Evolutionary conservation across 208 protist species (phyloP).

Genomic region (Leishmania guyanensis): DNA sequence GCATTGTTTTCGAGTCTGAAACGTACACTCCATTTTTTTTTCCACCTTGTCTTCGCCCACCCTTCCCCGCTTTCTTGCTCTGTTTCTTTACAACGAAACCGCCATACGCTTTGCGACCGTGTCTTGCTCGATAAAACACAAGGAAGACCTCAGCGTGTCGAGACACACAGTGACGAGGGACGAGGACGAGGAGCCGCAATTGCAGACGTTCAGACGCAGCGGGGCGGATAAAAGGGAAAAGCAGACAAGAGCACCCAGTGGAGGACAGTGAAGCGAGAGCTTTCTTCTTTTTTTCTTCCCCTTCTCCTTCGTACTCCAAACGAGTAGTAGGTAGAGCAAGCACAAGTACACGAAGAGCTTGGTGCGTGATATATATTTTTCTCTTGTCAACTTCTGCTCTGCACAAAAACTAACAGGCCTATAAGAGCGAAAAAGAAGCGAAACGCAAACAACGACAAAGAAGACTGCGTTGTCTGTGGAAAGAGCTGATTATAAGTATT

Average conservation of each 20-base stretch:
- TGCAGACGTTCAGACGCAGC: neutral
- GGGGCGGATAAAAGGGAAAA: neutral
- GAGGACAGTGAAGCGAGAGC: neutral
- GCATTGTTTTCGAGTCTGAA: neutral
- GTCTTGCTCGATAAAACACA: neutral
- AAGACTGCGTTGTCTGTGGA: neutral
- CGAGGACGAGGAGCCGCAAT: neutral
- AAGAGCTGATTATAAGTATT: neutral
- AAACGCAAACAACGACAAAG: neutral
- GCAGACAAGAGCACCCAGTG: neutral
- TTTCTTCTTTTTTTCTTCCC: neutral
- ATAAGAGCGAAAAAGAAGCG: neutral
- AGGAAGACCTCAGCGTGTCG: neutral
- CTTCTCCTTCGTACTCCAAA: neutral
- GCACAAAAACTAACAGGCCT: neutral
- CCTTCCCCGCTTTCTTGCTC: neutral
- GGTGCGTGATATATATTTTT: neutral
- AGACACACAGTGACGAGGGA: neutral
- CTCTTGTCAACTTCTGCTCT: neutral
- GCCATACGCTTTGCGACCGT: neutral
- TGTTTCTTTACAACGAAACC: neutral
- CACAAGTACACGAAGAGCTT: neutral
- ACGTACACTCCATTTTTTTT: neutral
- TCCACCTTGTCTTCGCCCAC: neutral
- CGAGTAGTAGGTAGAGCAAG: too few species aligned